Conservation (phyloP, 2,329 filamentous ascomycete genomes). For the Daldinia eschscholtzii region DNA sequence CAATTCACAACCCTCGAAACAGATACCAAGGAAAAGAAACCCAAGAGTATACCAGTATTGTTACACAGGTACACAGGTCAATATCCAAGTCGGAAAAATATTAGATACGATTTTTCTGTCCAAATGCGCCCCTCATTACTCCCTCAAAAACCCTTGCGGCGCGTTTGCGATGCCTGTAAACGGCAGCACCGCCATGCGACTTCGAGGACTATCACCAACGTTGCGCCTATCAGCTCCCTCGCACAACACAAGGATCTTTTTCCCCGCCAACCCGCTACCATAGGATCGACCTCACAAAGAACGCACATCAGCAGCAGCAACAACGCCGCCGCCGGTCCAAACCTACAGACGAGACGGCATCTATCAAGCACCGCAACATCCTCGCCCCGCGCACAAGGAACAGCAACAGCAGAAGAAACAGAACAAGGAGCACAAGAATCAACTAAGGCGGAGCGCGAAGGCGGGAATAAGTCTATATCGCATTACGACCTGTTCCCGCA, state of each 20-base stretch:
- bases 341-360: constrained; percentile 15
- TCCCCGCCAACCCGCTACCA: background rate
- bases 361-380: constrained; percentile 26
- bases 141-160: constrained; percentile 41
- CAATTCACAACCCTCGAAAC: background rate
- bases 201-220: constrained; percentile 15
- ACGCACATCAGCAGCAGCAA: background rate
- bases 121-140: constrained; percentile 47
- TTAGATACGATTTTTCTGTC: background rate
- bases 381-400: constrained; percentile 1
- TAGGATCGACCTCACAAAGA: background rate
- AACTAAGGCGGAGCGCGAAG: background rate
- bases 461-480: constrained; percentile 57
- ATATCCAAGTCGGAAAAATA: background rate
- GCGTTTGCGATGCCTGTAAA: constrained; percentile 50
- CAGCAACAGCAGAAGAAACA: background rate
- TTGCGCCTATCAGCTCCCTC: background rate
- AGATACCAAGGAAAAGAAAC: background rate
- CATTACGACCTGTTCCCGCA: constrained; percentile 91
- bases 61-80: background rate
- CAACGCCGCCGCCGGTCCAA: background rate
- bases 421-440: background rate
- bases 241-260: background rate
- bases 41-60: background rate
- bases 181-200: constrained; percentile 36